Evolutionary conservation across 2,329 filamentous ascomycete species (phyloP), one percentile per base, ranked within the genome.

Genomic region (Fusarium nanum): DNA sequence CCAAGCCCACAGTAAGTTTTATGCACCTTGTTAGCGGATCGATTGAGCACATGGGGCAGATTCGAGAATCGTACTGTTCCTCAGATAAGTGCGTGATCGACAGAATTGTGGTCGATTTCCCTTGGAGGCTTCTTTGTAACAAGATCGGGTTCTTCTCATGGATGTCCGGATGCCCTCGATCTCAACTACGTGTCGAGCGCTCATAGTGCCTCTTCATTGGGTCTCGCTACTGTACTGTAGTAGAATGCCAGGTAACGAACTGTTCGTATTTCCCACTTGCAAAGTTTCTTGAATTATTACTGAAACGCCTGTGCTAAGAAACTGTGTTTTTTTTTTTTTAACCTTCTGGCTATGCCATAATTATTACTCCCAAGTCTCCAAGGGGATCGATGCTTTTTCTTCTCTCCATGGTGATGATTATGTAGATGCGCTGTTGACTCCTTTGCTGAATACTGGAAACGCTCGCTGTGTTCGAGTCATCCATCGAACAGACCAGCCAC

Each of bases 301-400:
- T 34, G 58, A 52, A 53, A 59, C 54, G 45, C 34, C 27, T 28
- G 23, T 27, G 45, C 53, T 44, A 44, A 47, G 23, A 20, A 46
- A 57, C 53, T 48, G 53, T 37, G 59, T 67, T 68, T 67, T 59
- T 49, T 30, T 9, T 13, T 13, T 73, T 75, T 74, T 64, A 66
- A 67, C 42, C 67, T 56, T 64, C 59, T 57, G 41, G 61, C 69
- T 58, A 5, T 34, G 60, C 59, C 50, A 28, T 25, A 37, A 37
- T 25, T 13, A 18, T n/a, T 30, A 18, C 25, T 14, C 27, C n/a
- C n/a, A 11, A 28, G 20, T 41, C 23, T 12, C 10, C 4, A 18
- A 16, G 6, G 12, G n/a, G 20, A 20, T 20, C 11, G 3, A 23
- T n/a, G 10, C 34, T 37, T 11, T 12, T 37, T 12, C 34, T 18